Base-by-base conservation (phyloP, 2,329 filamentous ascomycete species). In the Phyllosticta citriasiana region DNA sequence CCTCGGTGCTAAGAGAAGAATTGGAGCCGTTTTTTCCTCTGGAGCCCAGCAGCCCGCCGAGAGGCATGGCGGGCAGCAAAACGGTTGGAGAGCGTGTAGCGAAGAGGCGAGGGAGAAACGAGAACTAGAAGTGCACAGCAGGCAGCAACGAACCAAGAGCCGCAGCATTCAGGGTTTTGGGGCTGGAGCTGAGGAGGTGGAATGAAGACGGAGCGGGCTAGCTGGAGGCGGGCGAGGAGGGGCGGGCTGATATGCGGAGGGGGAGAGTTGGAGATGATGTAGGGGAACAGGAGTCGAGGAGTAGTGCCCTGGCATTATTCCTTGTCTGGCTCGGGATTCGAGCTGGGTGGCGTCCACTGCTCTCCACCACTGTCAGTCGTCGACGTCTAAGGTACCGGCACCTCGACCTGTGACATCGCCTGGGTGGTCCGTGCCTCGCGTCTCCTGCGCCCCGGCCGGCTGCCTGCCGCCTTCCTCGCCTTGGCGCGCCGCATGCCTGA, bases 1-100 rank as follows among this genome's bases (percentile, higher is more conserved):
- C 78, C 57, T 82, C 68, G 64, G 83, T 79, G 68, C 80, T 82
- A 62, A 86, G 68, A 52, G 81, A 84, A 69, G 79, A 80, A 12
- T 79, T 80, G 51, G 80, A 80, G 57, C 75, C 72, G 61, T 66
- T 59, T 59, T 69, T 69, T 66, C 66, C 66, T 51, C 71, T 74
- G 27, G 68, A 68, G 53, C 70, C 68, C 24, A 79, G 71, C 72
- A 73, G 77, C 59, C 26, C 51, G 24, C 61, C 57, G 24, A 62
- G 33, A 55, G 60, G 60, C 60, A 62, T 62, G 51, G 26, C 33
- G 30, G 30, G 24, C 40, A 47, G n/a, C 40, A 4, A n/a, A n/a
- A n/a, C 14, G 40, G 0, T 47, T 47, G 1, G 6, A 9, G 14
- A n/a, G 16, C 12, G 40, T 19, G 14, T n/a, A 7, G 40, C 40